Evolutionary conservation across 495 filamentous ascomycete species (phyloP), one percentile per base, ranked within the genome.

Genomic region (Parachaetomium inaequale): DNA sequence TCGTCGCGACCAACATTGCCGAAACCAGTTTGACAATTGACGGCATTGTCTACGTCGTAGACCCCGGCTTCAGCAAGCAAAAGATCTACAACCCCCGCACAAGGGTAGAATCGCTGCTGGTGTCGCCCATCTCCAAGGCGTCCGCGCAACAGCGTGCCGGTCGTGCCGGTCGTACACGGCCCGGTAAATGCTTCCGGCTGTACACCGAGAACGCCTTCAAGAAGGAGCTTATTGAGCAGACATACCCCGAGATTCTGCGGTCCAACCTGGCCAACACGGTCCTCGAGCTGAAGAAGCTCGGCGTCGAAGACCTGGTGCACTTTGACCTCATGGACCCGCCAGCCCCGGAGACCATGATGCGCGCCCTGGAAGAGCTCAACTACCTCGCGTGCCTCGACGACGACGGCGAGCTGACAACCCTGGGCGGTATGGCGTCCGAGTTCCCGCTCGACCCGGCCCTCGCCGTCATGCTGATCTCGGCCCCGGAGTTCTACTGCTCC

Each of bases 251-350:
- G 74, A 92, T 97, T 70, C 82, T 98, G 21, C 88, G 92, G 19
- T 96, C 93, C 19, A 99, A 99, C 71, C 80, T 99, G 61, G 85
- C 93, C 49, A 93, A 88, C 59, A 99, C 95, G 0, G 93, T 99
- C 7, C 78, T 99, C 42, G 95, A 99, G 74, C 73, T 99, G 69
- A 98, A 98, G 82, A 99, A 99, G 75, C 86, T 97, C 36, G 95
- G 95, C 34, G 85, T 99, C 43, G 87, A 95, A 64, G 95, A 99
- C 71, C 80, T 99, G 54, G 95, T 99, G 4, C 95, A 99, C 73
- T 98, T 98, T 71, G 95, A 98, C 71, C 79, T 97, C 55, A 98
- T 98, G 94, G 95, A 99, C 65, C 95, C 95, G 4, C 95, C 95
- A 5, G 94, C 95, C 2, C 95, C 95, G 0, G 95, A 99, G 79